A percentile compares a stretch with the other conserved stretches of the same genome.
These are phyloP conservation scores for Fusarium agapanthi DNA, from an alignment of 2,329 filamentous ascomycete species.

Conservation along the genomic window DNA sequence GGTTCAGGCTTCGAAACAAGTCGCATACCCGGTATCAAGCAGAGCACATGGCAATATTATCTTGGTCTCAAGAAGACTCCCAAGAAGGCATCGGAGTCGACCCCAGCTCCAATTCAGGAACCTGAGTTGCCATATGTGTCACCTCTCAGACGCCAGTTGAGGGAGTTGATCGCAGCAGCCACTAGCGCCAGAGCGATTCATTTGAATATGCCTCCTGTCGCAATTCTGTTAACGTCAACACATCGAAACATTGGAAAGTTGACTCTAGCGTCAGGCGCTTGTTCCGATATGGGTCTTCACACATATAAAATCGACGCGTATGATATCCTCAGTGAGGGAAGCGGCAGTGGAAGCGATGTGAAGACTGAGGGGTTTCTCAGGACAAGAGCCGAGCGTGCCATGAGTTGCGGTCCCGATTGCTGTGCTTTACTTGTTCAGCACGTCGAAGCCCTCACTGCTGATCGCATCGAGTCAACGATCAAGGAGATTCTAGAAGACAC, in stretches of 20 bases:
- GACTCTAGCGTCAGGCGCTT: conserved; percentile 78
- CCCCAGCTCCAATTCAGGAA: conserved; percentile 54
- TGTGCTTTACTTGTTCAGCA: conserved; percentile 89
- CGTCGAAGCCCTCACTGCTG: conserved; percentile 88
- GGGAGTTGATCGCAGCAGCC: conserved; percentile 86
- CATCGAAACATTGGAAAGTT: conserved; percentile 94
- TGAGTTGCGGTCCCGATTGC: conserved; percentile 84
- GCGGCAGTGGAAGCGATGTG: conserved; percentile 83
- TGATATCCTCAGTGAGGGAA: conserved; percentile 90
- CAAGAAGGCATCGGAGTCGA: conserved; percentile 51
- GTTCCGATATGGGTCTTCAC: conserved; percentile 89
- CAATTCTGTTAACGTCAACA: conserved; percentile 87
- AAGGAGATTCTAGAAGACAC: conserved; percentile 83
- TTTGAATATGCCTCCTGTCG: conserved; percentile 85
- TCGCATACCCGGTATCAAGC: conserved; percentile 77
- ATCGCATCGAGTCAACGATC: conserved; percentile 86
- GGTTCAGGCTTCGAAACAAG: conserved; percentile 89
- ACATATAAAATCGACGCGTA: conserved; percentile 90
- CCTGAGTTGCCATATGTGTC: conserved; percentile 61
- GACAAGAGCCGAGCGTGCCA: conserved; percentile 85
- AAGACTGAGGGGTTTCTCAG: conserved; percentile 94
- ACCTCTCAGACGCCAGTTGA: conserved; percentile 73
- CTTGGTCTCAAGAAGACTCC: conserved; percentile 77
- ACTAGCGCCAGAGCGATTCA: conserved; percentile 89
- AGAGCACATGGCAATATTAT: conserved; percentile 90